Evolutionary conservation across 2,329 filamentous ascomycete species (phyloP).

Genomic region (Truncatella angustata): DNA sequence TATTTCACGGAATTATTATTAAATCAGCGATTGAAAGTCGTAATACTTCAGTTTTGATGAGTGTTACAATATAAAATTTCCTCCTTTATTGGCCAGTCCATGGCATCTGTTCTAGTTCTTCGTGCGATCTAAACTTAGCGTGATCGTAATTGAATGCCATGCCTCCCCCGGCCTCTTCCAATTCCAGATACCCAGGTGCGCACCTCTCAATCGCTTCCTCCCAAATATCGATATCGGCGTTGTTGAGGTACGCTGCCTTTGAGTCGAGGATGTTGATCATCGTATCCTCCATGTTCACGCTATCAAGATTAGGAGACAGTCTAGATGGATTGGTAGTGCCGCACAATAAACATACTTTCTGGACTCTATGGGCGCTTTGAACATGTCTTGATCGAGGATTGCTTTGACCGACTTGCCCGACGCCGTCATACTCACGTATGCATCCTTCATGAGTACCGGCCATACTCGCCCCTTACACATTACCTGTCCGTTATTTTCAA

Average conservation of each 20-base stretch:
- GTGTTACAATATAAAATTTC: too few relatives aligned
- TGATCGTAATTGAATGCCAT: background rate
- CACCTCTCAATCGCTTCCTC: conserved; percentile 1
- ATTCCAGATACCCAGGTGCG: background rate
- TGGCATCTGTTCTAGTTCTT: background rate
- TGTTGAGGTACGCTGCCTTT: background rate
- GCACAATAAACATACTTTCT: background rate
- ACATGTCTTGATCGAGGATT: background rate
- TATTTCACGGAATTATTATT: too few relatives aligned
- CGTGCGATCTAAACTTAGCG: background rate
- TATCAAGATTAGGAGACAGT: background rate
- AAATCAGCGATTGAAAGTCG: too few relatives aligned
- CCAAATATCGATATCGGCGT: conserved; percentile 1
- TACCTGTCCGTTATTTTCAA: background rate
- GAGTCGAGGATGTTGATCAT: conserved; percentile 3
- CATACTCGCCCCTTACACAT: background rate
- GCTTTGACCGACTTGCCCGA: background rate
- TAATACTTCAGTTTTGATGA: too few relatives aligned
- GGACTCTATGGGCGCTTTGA: background rate
- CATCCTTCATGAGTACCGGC: background rate
- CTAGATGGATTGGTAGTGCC: background rate
- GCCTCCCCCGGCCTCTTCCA: background rate
- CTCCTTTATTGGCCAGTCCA: too few relatives aligned
- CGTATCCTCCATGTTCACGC: background rate
- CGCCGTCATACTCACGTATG: background rate